These are phyloP conservation scores for Alternaria consortialis DNA, from an alignment of 2,329 filamentous ascomycete genomes.

Conservation along the genomic window DNA sequence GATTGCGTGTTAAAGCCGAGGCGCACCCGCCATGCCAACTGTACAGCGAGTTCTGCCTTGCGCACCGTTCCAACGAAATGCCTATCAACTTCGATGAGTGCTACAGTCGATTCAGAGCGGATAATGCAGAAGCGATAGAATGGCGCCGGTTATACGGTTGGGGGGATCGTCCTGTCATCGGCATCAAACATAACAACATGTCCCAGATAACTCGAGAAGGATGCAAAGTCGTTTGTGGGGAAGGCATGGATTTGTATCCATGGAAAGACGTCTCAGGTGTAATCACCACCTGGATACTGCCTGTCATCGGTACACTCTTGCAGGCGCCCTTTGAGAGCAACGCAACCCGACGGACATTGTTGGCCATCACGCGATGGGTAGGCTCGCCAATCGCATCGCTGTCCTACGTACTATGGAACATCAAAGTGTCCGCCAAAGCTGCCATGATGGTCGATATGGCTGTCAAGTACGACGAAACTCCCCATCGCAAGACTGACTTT, in stretches of 20 bases:
- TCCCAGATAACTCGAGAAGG: constrained; percentile 47
- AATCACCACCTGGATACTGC: constrained; percentile 54
- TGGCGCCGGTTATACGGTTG: constrained; percentile 29
- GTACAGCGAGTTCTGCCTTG: background rate
- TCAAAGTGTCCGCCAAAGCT: constrained; percentile 52
- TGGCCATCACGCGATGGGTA: constrained; percentile 50
- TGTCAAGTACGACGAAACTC: constrained; percentile 40
- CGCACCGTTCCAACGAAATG: background rate
- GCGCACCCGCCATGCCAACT: background rate
- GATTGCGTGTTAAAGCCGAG: background rate
- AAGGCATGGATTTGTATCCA: constrained; percentile 41
- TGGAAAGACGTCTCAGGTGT: constrained; percentile 45
- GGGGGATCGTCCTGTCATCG: constrained; percentile 15
- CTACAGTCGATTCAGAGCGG: background rate
- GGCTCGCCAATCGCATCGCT: constrained; percentile 51
- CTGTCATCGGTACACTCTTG: constrained; percentile 50
- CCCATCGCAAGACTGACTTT: constrained; percentile 44
- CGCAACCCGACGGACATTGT: constrained; percentile 45
- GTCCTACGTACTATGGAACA: constrained; percentile 53
- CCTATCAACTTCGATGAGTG: constrained; percentile 5
- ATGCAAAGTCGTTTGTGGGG: constrained; percentile 48
- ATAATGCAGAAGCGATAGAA: constrained; percentile 2
- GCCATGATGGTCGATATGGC: constrained; percentile 54
- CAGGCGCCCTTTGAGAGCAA: constrained; percentile 57
- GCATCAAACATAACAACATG: constrained; percentile 12